Evolutionary conservation across 2,329 filamentous ascomycete species (phyloP), one percentile per base, ranked within the genome.

Genomic region (Talaromyces sp.): DNA sequence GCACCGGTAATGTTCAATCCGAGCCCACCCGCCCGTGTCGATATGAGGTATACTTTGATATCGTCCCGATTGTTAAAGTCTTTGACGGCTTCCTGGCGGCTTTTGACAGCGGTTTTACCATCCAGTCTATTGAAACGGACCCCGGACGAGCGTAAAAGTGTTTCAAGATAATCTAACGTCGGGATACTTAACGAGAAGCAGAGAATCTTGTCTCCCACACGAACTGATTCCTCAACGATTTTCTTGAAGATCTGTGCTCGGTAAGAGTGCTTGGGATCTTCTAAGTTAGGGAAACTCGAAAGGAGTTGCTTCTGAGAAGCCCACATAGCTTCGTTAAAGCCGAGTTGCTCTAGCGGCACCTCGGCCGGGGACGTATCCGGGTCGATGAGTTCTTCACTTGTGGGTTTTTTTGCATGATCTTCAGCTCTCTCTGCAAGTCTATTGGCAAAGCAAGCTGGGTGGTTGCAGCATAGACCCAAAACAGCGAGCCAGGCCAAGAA

Each of bases 1-100:
- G 93, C 93, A 1, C 90, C 89, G 47, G 87, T 86, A 13, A 97
- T 89, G 69, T 97, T 97, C 59, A 97, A 81, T 0, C 93, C 93
- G 1, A 93, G 80, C 0, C 92, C 92, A 25, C 93, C 93, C 9
- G 93, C 92, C 66, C 78, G 87, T 0, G 92, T 97, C 0, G 92
- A 96, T 64, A 97, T 92, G 1, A 97, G 80, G 72, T 91, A 91
- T 0, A 96, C 82, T 1, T 75, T 65, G 27, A 87, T 83, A 1
- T 78, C 75, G 2, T 77, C 68, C 0, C 80, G 80, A 0, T 73
- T 72, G 69, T 95, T 93, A 81, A 97, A 96, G 0, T 78, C 73
- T 67, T 91, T 90, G 9, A 89, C 85, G 47, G 85, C 77, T 1
- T 76, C 74, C 73, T 92, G 90, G 10, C 93, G 87, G 49, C 79